These are phyloP conservation scores for Citrus medica DNA, from an alignment of 345 rosid species.

Conservation along the genomic window DNA sequence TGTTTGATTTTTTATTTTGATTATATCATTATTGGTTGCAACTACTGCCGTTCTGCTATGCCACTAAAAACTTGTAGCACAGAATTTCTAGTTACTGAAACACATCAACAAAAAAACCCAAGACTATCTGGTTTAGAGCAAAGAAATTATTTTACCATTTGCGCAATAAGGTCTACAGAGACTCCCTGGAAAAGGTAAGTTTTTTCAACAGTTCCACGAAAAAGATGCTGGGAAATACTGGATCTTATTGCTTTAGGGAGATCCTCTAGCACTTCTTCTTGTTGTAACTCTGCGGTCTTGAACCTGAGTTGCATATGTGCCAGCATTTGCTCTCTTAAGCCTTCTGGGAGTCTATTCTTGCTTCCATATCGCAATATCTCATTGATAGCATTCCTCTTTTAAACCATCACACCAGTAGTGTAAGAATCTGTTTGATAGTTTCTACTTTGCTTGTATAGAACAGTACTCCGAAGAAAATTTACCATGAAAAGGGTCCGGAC, in stretches of 20 bases:
- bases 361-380: conserved; percentile 69
- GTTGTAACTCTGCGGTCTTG: conserved; percentile 80
- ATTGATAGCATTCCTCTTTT: conserved; percentile 78
- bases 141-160: conserved; percentile 44
- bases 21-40: no score
- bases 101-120: background rate
- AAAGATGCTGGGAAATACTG: conserved; percentile 78
- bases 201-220: conserved; percentile 45
- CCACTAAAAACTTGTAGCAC: background rate
- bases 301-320: conserved; percentile 91
- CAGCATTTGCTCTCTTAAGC: conserved; percentile 85
- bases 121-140: background rate
- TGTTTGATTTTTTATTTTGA: background rate
- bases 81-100: background rate
- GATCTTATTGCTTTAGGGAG: conserved; percentile 92
- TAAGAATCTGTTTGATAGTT: background rate
- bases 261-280: conserved; percentile 77
- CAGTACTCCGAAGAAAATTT: background rate
- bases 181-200: conserved; percentile 76
- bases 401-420: conserved; percentile 5
- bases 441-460: background rate
- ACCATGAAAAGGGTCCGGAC: conserved; percentile 72
- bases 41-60: background rate
- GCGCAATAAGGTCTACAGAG: conserved; percentile 66
- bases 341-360: conserved; percentile 80